Evolutionary conservation across 257 asterid species (phyloP).

Genomic region (Capsicum chinense): DNA sequence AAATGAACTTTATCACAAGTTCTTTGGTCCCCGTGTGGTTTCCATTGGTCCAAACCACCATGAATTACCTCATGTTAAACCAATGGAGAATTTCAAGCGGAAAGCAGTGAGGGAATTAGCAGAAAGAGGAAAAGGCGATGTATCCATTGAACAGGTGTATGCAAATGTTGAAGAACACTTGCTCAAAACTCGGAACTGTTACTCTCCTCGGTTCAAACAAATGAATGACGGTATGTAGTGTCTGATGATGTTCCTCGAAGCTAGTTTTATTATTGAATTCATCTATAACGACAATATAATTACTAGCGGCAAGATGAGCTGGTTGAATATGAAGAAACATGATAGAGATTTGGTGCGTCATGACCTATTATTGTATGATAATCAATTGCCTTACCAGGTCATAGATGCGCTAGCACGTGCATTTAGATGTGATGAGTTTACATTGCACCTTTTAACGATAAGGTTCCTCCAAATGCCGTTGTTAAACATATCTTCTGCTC

Average conservation of each 20-base stretch:
- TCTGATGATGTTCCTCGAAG: not conserved
- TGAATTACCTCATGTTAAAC: not conserved
- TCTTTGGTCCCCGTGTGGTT: not conserved
- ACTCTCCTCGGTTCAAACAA: no score
- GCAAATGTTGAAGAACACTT: not conserved
- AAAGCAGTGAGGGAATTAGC: not conserved
- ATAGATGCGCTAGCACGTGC: not conserved
- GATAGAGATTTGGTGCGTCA: not conserved
- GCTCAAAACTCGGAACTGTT: no score
- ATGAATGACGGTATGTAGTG: not conserved
- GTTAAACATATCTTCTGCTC: not conserved
- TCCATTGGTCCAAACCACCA: not conserved
- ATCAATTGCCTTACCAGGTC: not conserved
- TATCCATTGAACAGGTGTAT: not conserved
- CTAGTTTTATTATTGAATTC: not conserved
- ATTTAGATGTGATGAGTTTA: not conserved
- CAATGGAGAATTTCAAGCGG: not conserved
- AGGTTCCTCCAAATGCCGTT: not conserved
- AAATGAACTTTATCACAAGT: accelerated
- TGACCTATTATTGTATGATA: not conserved
- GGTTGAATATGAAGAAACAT: not conserved
- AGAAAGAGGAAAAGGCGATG: not conserved
- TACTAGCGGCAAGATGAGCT: no score
- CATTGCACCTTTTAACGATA: accelerated
- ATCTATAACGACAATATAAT: not conserved